Conservation (phyloP, 306 rosid species). For the Rubus idaeus region DNA sequence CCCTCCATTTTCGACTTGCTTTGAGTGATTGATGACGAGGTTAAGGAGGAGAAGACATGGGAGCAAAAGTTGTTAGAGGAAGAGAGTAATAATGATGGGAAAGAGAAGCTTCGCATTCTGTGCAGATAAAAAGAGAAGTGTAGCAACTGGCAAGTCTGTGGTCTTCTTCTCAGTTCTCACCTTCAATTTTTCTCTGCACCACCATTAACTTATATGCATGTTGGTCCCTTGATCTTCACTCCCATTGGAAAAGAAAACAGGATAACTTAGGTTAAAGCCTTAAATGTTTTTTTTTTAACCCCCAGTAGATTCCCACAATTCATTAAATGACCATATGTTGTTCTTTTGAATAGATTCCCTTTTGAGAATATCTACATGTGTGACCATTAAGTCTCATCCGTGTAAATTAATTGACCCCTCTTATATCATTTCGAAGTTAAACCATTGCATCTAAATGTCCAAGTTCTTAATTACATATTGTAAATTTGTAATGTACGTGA, state of each 20-base stretch:
- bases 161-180: slow-evolving; percentile 15
- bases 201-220: slow-evolving; percentile 35
- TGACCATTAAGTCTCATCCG: no score
- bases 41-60: slow-evolving; percentile 34
- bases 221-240: slow-evolving; percentile 24
- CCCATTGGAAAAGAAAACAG: slow-evolving; percentile 20
- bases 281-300: background rate
- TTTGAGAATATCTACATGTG: background rate
- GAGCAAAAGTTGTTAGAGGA: slow-evolving; percentile 26
- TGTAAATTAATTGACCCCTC: no score
- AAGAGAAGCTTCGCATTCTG: slow-evolving; percentile 67
- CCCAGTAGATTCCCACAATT: background rate
- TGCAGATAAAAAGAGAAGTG: slow-evolving; percentile 39
- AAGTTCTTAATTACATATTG: no score
- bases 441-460: no score
- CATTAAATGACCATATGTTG: background rate
- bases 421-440: no score
- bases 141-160: slow-evolving; percentile 22
- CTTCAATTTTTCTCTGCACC: slow-evolving; percentile 26
- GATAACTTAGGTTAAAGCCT: background rate
- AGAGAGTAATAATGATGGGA: slow-evolving; percentile 49
- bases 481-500: no score
- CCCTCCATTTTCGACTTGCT: slow-evolving; percentile 49
- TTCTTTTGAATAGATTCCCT: background rate
- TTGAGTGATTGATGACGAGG: slow-evolving; percentile 17